A percentile compares a stretch with the other conserved stretches of the same genome.
Conservation (phyloP, 139 green algal genomes). For the Picochlorum sp. region DNA sequence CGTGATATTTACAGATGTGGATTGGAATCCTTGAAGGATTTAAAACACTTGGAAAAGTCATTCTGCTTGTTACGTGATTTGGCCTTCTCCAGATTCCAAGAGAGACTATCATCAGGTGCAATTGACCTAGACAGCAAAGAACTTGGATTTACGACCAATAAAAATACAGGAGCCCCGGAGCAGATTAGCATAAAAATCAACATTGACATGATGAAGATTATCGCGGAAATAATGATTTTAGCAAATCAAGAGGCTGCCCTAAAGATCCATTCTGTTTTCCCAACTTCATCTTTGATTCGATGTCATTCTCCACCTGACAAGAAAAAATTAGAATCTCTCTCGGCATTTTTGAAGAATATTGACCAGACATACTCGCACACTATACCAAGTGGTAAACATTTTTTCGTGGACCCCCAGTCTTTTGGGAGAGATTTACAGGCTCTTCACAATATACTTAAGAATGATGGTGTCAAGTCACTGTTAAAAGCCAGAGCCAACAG, state of each 20-base stretch:
- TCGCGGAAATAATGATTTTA: conserved; percentile 98
- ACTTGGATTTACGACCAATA: conserved; percentile 68
- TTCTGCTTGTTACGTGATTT: conserved; percentile 52
- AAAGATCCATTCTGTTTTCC: conserved; percentile 57
- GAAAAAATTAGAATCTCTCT: conserved; percentile 47
- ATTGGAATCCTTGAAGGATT: conserved; percentile 40
- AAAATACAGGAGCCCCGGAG: conserved; percentile 48
- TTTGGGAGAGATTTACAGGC: conserved; percentile 32
- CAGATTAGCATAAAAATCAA: conserved; percentile 11
- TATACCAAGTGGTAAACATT: conserved; percentile 10
- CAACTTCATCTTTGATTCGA: conserved; percentile 55
- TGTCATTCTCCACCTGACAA: conserved; percentile 46
- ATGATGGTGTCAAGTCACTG: neutral
- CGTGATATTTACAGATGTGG: neutral
- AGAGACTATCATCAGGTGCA: conserved; percentile 41
- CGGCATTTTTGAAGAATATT: conserved; percentile 13
- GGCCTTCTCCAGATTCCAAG: conserved; percentile 30
- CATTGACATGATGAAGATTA: conserved; percentile 73
- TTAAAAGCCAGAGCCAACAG: conserved; percentile 39
- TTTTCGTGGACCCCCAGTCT: neutral
- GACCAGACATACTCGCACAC: conserved; percentile 32
- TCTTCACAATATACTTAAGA: conserved; percentile 2
- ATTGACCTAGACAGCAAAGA: conserved; percentile 73
- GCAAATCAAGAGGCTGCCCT: conserved; percentile 79
- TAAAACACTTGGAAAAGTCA: conserved; percentile 55